Evolutionary conservation across 768 basidiomycete genomes (phyloP).

Genomic region (Crassisporium funariophilum): DNA sequence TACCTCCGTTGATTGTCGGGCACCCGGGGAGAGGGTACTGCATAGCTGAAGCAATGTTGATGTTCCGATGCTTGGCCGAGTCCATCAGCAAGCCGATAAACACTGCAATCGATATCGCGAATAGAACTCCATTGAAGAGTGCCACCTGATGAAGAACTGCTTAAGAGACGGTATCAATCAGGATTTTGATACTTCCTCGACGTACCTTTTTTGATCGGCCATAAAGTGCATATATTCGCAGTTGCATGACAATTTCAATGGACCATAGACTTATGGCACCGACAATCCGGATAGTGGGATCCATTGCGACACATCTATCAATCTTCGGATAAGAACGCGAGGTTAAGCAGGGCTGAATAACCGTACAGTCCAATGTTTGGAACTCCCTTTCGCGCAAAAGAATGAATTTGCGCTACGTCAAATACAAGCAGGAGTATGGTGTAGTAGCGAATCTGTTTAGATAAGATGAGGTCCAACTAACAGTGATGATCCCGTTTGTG

Average conservation of each 20-base stretch:
- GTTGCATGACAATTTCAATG: conserved; percentile 52
- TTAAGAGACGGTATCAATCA: background rate
- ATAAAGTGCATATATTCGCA: conserved; percentile 46
- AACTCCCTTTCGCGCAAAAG: conserved; percentile 41
- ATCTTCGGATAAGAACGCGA: background rate
- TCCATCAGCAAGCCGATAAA: conserved; percentile 41
- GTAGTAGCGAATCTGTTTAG: conserved; percentile 45
- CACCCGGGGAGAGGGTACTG: conserved; percentile 42
- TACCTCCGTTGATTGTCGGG: conserved; percentile 39
- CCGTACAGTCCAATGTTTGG: conserved; percentile 38
- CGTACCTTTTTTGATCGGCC: conserved; percentile 35
- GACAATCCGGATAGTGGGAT: conserved; percentile 41
- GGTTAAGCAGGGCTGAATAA: conserved; percentile 15
- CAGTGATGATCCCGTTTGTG: background rate
- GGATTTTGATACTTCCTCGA: conserved; percentile 9
- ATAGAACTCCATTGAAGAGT: conserved; percentile 37
- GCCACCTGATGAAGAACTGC: conserved; percentile 31
- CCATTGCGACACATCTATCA: conserved; percentile 44
- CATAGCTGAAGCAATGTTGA: conserved; percentile 37
- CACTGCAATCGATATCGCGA: conserved; percentile 37
- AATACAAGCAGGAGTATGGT: conserved; percentile 43
- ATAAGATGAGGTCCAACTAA: background rate
- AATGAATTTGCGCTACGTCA: conserved; percentile 47
- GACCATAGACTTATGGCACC: conserved; percentile 48
- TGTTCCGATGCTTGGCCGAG: conserved; percentile 34